phyloP scores from a whole-genome alignment of 352 stramenopile genomes.

The Phytophthora litchii region DNA sequence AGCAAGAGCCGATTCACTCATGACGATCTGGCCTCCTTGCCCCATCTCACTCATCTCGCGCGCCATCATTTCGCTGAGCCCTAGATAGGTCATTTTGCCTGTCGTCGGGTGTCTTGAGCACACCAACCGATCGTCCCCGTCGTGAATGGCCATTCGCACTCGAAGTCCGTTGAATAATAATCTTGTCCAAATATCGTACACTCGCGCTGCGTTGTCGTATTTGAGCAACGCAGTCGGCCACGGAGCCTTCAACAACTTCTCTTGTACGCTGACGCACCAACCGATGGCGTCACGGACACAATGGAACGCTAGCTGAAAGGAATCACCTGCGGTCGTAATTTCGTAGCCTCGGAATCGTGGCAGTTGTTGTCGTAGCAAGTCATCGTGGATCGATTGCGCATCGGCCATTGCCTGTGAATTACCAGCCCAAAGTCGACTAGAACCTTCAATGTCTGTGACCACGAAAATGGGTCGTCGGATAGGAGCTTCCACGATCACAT shows the following conservation, averaged over 20 bases:
- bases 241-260: slow-evolving; percentile 60
- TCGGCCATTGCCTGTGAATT: slow-evolving; percentile 58
- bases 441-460: slow-evolving; percentile 85
- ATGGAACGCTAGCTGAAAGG: slow-evolving; percentile 85
- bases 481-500: slow-evolving; percentile 53
- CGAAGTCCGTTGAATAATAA: slow-evolving; percentile 73
- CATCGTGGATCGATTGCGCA: slow-evolving; percentile 76
- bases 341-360: slow-evolving; percentile 72
- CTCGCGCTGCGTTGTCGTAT: slow-evolving; percentile 41
- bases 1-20: slow-evolving; percentile 56
- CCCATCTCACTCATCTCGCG: slow-evolving; percentile 72
- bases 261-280: slow-evolving; percentile 70
- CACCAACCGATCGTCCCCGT: slow-evolving; percentile 66
- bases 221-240: slow-evolving; percentile 63
- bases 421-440: slow-evolving; percentile 66
- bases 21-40: slow-evolving; percentile 70
- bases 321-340: slow-evolving; percentile 79
- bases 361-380: slow-evolving; percentile 63
- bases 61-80: slow-evolving; percentile 68
- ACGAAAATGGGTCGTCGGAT: slow-evolving; percentile 69
- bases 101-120: slow-evolving; percentile 74
- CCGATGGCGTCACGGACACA: slow-evolving; percentile 62
- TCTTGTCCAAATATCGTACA: slow-evolving; percentile 63
- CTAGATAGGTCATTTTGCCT: slow-evolving; percentile 80
- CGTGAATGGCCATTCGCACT: slow-evolving; percentile 83